Evolutionary conservation across 2,329 filamentous ascomycete genomes (phyloP).

Genomic region (Colletotrichum theobromicola): DNA sequence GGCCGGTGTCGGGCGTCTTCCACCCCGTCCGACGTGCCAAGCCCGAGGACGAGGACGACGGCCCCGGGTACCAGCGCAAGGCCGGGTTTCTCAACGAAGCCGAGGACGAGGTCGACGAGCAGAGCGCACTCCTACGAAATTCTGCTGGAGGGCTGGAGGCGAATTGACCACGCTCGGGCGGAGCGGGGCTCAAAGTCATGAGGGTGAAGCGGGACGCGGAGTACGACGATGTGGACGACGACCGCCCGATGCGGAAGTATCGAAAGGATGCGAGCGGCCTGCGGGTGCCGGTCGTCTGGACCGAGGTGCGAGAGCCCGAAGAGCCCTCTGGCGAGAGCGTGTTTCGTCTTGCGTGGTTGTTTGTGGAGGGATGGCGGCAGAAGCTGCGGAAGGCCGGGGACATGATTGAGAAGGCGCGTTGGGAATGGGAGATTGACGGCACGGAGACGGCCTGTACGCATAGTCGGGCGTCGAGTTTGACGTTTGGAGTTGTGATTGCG

Average conservation of each 20-base stretch:
- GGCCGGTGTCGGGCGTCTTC: conserved; percentile 28
- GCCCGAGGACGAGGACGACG: conserved; percentile 22
- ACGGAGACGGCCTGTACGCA: conserved; percentile 21
- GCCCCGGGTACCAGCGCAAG: not conserved
- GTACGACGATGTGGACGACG: conserved; percentile 11
- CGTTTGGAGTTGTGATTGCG: not conserved
- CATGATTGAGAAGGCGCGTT: conserved; percentile 35
- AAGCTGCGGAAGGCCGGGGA: conserved; percentile 35
- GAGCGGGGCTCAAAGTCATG: conserved; percentile 17
- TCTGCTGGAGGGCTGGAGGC: conserved; percentile 17
- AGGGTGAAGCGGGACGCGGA: conserved; percentile 14
- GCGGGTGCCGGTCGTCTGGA: conserved; percentile 5
- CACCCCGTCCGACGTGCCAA: conserved; percentile 15
- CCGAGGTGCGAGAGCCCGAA: not conserved
- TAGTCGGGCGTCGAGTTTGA: conserved; percentile 5
- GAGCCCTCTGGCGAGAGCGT: conserved; percentile 26
- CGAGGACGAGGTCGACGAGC: conserved; percentile 29
- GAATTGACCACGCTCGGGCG: conserved; percentile 45
- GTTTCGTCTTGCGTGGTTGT: conserved; percentile 41
- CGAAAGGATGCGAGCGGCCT: conserved; percentile 1
- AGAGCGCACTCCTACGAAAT: conserved; percentile 32
- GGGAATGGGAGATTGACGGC: conserved; percentile 32
- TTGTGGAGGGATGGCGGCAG: conserved; percentile 41
- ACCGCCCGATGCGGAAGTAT: conserved; percentile 1
- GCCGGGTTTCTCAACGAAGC: conserved; percentile 22